These are phyloP conservation scores for Echites panduratus DNA, from an alignment of 257 asterid genomes.

Conservation along the genomic window DNA sequence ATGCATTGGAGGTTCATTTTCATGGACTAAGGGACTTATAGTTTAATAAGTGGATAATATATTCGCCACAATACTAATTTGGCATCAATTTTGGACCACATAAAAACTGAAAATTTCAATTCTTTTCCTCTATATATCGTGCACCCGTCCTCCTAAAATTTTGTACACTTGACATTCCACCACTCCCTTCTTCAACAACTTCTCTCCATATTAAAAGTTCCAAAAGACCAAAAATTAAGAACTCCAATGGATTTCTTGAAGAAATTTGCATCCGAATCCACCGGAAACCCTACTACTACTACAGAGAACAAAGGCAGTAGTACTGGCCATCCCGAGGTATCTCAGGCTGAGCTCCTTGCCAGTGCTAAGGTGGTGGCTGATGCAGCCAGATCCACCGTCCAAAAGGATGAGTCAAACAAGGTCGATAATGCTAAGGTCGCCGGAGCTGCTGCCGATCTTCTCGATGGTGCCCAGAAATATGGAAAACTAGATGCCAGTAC, in stretches of 20 bases:
- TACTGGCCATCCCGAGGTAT: not conserved
- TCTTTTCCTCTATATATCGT: no score
- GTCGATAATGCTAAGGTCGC: slow-evolving; percentile 24
- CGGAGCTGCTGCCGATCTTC: slow-evolving; percentile 49
- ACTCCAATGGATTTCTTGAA: slow-evolving; percentile 3
- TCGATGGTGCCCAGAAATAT: slow-evolving; percentile 40
- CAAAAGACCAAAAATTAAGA: no score
- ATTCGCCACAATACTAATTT: no score
- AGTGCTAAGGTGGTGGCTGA: slow-evolving; percentile 23
- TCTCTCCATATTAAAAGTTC: no score
- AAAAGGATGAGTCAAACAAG: not conserved
- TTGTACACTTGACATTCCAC: no score
- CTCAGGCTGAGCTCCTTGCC: slow-evolving; percentile 16
- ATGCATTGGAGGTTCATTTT: no score
- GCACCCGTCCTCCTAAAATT: no score
- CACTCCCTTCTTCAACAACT: no score
- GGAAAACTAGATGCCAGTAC: slow-evolving; percentile 34
- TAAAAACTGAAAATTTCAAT: no score
- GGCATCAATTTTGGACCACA: no score
- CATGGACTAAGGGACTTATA: no score
- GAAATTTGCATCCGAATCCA: not conserved
- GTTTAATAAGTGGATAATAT: no score
- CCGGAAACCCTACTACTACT: not conserved
- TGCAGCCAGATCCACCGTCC: slow-evolving; percentile 12
- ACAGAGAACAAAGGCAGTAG: not conserved